A percentile compares a stretch with the other conserved stretches of the same genome.
Conservation (phyloP, 257 asterid species). For the Solanum chaucha region DNA sequence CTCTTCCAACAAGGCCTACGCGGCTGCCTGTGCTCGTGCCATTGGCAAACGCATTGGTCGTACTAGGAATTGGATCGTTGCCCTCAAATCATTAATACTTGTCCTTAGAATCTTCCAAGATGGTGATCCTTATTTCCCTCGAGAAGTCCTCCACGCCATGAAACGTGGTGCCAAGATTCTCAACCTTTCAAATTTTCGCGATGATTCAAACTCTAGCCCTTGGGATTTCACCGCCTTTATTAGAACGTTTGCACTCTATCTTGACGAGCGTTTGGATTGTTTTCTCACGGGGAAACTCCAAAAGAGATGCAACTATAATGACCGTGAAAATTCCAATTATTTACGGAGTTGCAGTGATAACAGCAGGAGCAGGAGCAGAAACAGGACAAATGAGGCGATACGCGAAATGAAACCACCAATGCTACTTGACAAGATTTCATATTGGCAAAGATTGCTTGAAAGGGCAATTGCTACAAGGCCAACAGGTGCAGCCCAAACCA, state of each 20-base stretch:
- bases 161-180: conserved; percentile 72
- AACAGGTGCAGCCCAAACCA: conserved; percentile 46
- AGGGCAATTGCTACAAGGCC: conserved; percentile 74
- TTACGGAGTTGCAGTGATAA: neutral
- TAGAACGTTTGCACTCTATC: conserved; percentile 69
- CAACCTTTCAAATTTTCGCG: conserved; percentile 58
- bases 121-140: conserved; percentile 83
- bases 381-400: conserved; percentile 29
- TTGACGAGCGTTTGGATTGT: conserved; percentile 77
- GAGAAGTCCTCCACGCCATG: conserved; percentile 87
- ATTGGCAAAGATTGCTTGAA: conserved; percentile 71
- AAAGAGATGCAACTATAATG: conserved; percentile 25
- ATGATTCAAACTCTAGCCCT: conserved; percentile 69
- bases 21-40: conserved; percentile 68
- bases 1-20: conserved; percentile 53
- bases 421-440: conserved; percentile 56
- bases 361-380: neutral
- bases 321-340: conserved; percentile 5
- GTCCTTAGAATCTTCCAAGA: conserved; percentile 79
- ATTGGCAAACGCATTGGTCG: conserved; percentile 79
- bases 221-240: conserved; percentile 88
- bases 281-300: conserved; percentile 73
- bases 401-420: conserved; percentile 65
- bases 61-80: conserved; percentile 79
- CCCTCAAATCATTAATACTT: conserved; percentile 63